These are phyloP conservation scores for Dalbergia cultrata DNA, from an alignment of 306 rosid genomes.

Conservation along the genomic window DNA sequence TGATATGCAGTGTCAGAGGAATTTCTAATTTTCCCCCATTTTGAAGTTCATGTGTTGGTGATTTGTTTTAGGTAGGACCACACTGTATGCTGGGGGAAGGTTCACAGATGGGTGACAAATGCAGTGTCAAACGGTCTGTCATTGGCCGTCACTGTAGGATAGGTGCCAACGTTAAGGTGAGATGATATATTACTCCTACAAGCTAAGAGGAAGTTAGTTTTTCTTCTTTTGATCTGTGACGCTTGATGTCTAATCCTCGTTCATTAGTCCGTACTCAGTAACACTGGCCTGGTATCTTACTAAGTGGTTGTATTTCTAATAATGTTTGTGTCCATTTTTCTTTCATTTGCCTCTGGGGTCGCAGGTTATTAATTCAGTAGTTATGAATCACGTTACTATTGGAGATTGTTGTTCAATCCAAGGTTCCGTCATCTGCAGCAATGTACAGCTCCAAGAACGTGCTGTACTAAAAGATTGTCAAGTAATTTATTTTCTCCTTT, in stretches of 20 bases:
- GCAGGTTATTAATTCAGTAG: conserved; percentile 89
- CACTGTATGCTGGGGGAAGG: conserved; percentile 99
- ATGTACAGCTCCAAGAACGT: conserved; percentile 95
- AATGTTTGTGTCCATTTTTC: neutral
- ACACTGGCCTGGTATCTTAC: conserved; percentile 11
- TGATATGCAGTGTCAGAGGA: conserved; percentile 38
- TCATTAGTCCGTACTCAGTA: conserved; percentile 23
- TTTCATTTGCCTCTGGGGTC: conserved; percentile 1
- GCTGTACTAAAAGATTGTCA: conserved; percentile 90
- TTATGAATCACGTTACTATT: conserved; percentile 94
- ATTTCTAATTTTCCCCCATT: conserved; percentile 24
- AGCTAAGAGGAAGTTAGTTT: conserved; percentile 37
- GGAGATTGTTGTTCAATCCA: conserved; percentile 91
- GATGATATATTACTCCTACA: conserved; percentile 39
- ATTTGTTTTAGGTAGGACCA: conserved; percentile 90
- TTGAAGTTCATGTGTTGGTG: conserved; percentile 38
- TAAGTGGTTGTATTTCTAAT: conserved; percentile 24
- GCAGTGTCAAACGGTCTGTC: conserved; percentile 96
- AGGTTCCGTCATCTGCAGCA: conserved; percentile 95
- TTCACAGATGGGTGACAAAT: conserved; percentile 95
- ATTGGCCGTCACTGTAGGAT: conserved; percentile 99
- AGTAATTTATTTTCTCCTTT: conserved; percentile 52
- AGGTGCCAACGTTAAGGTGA: conserved; percentile 96
- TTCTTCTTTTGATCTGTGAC: conserved; percentile 7
- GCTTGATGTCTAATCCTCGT: neutral